A percentile compares a stretch with the other conserved stretches of the same genome.
These are phyloP conservation scores for Diaporthe batatas DNA, from an alignment of 2,329 filamentous ascomycete species.

Conservation along the genomic window DNA sequence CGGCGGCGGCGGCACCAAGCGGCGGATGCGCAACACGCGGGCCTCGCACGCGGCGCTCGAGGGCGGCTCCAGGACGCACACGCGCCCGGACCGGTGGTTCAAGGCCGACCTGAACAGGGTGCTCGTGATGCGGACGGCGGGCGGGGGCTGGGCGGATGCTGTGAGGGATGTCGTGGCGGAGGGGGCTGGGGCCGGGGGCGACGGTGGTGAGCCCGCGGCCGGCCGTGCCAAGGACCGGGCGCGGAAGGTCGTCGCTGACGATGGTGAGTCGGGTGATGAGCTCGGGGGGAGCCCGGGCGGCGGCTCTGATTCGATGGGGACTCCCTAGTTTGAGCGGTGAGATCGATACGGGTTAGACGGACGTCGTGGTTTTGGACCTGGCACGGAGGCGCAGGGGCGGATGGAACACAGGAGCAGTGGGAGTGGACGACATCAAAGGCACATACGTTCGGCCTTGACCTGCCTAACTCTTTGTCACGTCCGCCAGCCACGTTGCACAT, in stretches of 20 bases:
- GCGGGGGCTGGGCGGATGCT: constrained; percentile 47
- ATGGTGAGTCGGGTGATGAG: constrained; percentile 29
- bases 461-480: background rate
- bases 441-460: background rate
- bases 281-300: constrained; percentile 14
- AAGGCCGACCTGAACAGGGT: constrained; percentile 66
- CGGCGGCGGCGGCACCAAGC: constrained; percentile 64
- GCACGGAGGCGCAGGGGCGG: no score
- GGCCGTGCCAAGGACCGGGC: constrained; percentile 21
- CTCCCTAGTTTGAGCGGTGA: constrained; percentile 10
- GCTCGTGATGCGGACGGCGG: constrained; percentile 69
- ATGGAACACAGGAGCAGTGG: no score
- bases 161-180: constrained; percentile 28
- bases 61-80: constrained; percentile 72
- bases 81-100: constrained; percentile 78
- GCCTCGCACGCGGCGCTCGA: constrained; percentile 78
- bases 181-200: constrained; percentile 4
- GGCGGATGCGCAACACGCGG: constrained; percentile 74
- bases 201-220: background rate
- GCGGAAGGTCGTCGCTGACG: constrained; percentile 25
- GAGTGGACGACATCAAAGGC: background rate
- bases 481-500: background rate
- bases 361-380: background rate
- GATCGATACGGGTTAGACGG: background rate
- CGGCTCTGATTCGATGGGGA: background rate